Evolutionary conservation across 805 yeast species (phyloP), one percentile per base, ranked within the genome.

Genomic region (Candida pseudofarinosa): DNA sequence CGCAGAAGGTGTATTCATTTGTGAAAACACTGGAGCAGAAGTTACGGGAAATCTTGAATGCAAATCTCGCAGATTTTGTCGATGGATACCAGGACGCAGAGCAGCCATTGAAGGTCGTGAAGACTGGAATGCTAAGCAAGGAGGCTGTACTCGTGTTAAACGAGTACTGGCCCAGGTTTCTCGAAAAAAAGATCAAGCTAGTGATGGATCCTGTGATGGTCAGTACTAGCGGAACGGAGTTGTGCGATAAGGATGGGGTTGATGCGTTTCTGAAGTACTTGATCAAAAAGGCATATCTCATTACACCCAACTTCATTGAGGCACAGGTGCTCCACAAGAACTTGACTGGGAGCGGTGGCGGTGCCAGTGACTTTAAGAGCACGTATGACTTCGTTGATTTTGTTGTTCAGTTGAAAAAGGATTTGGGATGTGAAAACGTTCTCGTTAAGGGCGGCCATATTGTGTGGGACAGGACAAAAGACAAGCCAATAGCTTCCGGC

Each of bases 141-240:
- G 80, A 72, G 26, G 80, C 86, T 0, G 71, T 81, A 10, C 62
- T 61, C 2, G 76, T 73, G 0, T 62, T 85, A 34, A 49, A 58
- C 3, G 63, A 62, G 4, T 60, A 63, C 38, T 45, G 78, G 19
- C 55, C 52, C 1, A 51, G 59, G 26, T 60, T 70, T 31, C 55
- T 63, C 3, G 35, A 51, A 4, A 40, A 52, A 12, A 41, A 43
- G 0, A 53, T 69, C 18, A 57, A 54, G 43, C 50, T 88, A 16
- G 80, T 87, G 1, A 70, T 88, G 35, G 97, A 88, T 58, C 95
- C 97, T 0, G 96, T 88, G 4, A 76, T 88, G 77, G 81, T 84
- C 7, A 80, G 93, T 3, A 86, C 96, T 0, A 80, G 93, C 0
- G 96, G 96, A 1, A 73, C 78, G 15, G 56, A 65, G 3, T 65